Evolutionary conservation across 2,329 filamentous ascomycete species (phyloP).

Genomic region (Hymenoscyphus scutula): DNA sequence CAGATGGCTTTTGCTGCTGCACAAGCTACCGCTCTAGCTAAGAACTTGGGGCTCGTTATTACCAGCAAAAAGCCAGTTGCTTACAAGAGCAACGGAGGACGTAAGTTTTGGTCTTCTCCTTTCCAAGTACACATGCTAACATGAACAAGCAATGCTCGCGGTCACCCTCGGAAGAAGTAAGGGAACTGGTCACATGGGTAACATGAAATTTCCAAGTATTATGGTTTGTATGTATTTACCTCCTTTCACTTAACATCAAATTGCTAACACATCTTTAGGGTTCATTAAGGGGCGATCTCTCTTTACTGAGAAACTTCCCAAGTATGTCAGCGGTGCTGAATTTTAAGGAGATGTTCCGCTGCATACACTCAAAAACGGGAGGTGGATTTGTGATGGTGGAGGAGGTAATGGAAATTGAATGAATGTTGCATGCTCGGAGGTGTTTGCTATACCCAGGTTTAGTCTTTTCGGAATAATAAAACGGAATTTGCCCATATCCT

Average conservation of each 20-base stretch:
- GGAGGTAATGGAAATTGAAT: not conserved
- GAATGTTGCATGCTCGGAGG: not conserved
- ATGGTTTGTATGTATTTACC: slow-evolving; percentile 24
- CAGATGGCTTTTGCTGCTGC: slow-evolving; percentile 27
- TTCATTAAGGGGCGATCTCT: slow-evolving; percentile 11
- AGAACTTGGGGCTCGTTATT: slow-evolving; percentile 31
- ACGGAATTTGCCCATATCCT: not conserved
- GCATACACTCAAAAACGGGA: not conserved
- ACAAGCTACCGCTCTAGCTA: slow-evolving; percentile 25
- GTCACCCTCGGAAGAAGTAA: slow-evolving; percentile 30
- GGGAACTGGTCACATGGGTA: slow-evolving; percentile 27
- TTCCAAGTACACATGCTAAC: not conserved
- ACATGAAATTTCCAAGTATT: slow-evolving; percentile 28
- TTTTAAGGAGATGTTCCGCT: not conserved
- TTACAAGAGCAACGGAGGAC: slow-evolving; percentile 26
- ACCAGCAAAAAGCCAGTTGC: slow-evolving; percentile 23
- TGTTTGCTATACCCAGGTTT: slow-evolving; percentile 4
- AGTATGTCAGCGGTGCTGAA: slow-evolving; percentile 10
- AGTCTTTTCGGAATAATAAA: not conserved
- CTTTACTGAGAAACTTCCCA: slow-evolving; percentile 14
- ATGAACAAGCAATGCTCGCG: slow-evolving; percentile 24
- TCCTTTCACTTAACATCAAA: not conserved
- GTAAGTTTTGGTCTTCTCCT: slow-evolving; percentile 16
- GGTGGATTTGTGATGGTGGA: not conserved
- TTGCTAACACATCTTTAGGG: not conserved